A percentile compares a stretch with the other conserved stretches of the same genome.
phyloP scores from a whole-genome alignment of 225 moss, liverwort and hornwort genomes.

The Sphagnum contortum region DNA sequence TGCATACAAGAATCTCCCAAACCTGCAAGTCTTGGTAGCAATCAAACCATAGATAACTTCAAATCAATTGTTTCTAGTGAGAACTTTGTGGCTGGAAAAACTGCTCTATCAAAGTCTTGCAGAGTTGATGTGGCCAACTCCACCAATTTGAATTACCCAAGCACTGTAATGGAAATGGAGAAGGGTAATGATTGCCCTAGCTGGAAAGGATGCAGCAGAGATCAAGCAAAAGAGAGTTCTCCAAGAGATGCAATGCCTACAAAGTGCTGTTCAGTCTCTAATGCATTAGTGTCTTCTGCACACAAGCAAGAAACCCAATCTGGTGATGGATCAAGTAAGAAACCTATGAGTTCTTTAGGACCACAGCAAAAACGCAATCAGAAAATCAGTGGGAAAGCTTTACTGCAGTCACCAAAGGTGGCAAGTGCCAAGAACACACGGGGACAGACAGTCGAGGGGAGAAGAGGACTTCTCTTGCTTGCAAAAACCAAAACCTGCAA shows the following conservation, averaged over 20 bases:
- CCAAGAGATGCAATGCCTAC: conserved; percentile 14
- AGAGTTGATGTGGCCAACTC: not conserved
- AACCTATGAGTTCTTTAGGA: conserved; percentile 2
- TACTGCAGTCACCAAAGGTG: conserved; percentile 2
- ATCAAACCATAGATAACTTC: no score
- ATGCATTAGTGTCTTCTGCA: conserved; percentile 20
- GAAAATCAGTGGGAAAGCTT: conserved; percentile 2
- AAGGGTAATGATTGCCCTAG: conserved; percentile 14
- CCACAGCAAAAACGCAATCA: conserved; percentile 2
- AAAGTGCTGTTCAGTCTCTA: conserved; percentile 44
- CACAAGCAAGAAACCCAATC: conserved; percentile 14
- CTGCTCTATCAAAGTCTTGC: not conserved
- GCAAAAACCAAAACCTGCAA: conserved; percentile 10
- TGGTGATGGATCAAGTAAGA: conserved; percentile 8
- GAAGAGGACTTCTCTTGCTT: conserved; percentile 14
- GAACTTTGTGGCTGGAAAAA: conserved; percentile 6
- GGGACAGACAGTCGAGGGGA: conserved; percentile 1
- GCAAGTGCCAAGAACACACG: conserved; percentile 4
- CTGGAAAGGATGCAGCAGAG: conserved; percentile 8
- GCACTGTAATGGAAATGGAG: conserved; percentile 16
- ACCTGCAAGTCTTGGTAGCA: no score
- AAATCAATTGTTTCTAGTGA: not conserved
- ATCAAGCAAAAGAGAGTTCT: conserved; percentile 20
- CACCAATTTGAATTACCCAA: not conserved
- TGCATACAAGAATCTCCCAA: no score